A percentile compares a stretch with the other conserved stretches of the same genome.
These are phyloP conservation scores for Cryptococcus sp. DNA, from an alignment of 1,284 basidiomycete genomes.

Conservation along the genomic window DNA sequence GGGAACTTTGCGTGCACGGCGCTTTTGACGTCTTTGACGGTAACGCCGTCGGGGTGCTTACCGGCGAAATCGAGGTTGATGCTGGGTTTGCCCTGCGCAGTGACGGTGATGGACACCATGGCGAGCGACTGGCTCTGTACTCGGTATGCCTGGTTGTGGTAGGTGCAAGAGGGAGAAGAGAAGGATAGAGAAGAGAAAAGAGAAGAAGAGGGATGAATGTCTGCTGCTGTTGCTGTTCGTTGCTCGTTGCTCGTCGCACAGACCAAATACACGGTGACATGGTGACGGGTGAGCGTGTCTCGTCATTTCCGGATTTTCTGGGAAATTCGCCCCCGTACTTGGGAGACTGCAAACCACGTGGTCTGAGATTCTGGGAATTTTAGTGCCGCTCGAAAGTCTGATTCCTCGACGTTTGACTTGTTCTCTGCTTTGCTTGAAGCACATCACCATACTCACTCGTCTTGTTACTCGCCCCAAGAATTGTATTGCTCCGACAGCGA, in stretches of 20 bases:
- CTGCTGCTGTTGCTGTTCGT: neutral
- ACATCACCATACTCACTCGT: too few species aligned
- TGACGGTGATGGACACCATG: slow-evolving; percentile 68
- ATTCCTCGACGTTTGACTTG: neutral
- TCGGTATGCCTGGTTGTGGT: neutral
- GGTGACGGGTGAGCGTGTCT: too few species aligned
- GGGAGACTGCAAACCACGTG: neutral
- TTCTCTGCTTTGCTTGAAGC: too few species aligned
- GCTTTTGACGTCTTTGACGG: slow-evolving; percentile 54
- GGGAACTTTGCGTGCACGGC: slow-evolving; percentile 53
- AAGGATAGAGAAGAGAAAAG: neutral
- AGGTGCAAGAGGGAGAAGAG: neutral
- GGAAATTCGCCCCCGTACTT: neutral
- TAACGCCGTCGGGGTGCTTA: slow-evolving; percentile 54
- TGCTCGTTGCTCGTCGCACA: neutral
- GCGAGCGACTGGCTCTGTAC: slow-evolving; percentile 1
- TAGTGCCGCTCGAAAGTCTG: neutral
- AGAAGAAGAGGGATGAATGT: neutral
- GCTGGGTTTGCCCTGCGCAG: slow-evolving; percentile 60
- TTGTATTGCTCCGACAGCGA: neutral
- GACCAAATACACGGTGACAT: neutral
- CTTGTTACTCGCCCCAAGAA: too few species aligned
- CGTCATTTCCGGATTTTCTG: neutral
- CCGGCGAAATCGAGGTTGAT: slow-evolving; percentile 61
- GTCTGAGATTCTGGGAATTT: neutral